Conservation (phyloP, 805 yeast species). For the Gaillardinia entomophila region DNA sequence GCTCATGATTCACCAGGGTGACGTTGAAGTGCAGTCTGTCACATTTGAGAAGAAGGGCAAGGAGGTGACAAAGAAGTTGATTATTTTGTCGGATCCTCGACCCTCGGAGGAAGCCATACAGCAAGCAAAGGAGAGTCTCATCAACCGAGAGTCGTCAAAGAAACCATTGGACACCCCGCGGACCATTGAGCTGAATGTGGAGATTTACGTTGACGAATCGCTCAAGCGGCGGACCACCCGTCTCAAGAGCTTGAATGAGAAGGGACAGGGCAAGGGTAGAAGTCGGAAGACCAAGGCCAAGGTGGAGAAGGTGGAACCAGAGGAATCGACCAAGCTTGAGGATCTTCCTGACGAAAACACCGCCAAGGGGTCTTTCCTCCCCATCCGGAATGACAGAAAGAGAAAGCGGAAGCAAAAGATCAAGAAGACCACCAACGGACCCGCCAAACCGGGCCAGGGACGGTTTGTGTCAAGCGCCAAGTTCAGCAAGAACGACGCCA, state of each 20-base stretch:
- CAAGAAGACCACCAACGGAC: background rate
- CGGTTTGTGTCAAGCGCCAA: conserved; percentile 12
- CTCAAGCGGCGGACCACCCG: background rate
- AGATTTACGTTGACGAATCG: background rate
- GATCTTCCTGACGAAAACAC: conserved; percentile 4
- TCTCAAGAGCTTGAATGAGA: background rate
- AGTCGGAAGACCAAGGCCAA: conserved; percentile 11
- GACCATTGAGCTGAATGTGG: background rate
- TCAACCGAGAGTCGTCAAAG: background rate
- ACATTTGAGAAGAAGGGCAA: conserved; percentile 21
- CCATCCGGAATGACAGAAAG: conserved; percentile 7
- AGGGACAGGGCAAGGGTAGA: conserved; percentile 2
- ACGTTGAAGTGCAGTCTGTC: conserved; percentile 18
- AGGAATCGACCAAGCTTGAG: conserved; percentile 1
- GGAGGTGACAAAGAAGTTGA: conserved; percentile 21
- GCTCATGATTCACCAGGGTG: conserved; percentile 14
- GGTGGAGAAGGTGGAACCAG: background rate
- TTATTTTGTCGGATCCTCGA: conserved; percentile 24
- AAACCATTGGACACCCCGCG: background rate
- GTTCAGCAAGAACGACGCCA: conserved; percentile 42
- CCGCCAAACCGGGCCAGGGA: conserved; percentile 2
- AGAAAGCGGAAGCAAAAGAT: conserved; percentile 6
- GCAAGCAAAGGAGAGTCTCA: conserved; percentile 7
- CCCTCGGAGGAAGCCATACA: conserved; percentile 27
- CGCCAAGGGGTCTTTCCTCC: conserved; percentile 3